Evolutionary conservation across 495 filamentous ascomycete genomes (phyloP).

Genomic region (Penicillium canescens): DNA sequence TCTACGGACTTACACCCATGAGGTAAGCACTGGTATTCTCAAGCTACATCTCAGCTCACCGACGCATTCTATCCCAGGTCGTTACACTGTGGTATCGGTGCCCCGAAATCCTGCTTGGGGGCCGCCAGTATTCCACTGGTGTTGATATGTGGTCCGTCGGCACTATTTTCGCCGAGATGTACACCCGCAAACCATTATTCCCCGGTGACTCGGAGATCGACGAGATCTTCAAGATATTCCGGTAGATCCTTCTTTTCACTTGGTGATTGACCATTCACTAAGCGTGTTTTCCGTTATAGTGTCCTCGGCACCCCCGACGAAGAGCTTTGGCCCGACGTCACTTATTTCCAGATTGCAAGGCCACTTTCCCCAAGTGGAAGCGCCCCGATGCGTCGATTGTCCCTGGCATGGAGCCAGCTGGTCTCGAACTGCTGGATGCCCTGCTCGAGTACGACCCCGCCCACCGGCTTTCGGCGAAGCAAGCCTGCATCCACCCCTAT

Average conservation of each 20-base stretch:
- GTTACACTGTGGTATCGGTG: slow-evolving; percentile 98
- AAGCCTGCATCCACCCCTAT: slow-evolving; percentile 89
- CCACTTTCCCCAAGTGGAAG: slow-evolving; percentile 93
- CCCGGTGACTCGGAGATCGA: slow-evolving; percentile 99
- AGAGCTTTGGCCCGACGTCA: slow-evolving; percentile 90
- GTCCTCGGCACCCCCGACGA: slow-evolving; percentile 91
- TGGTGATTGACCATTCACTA: too few species aligned
- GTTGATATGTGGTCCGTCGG: slow-evolving; percentile 99
- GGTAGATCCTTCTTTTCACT: too few species aligned
- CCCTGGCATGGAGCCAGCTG: slow-evolving; percentile 66
- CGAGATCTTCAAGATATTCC: slow-evolving; percentile 99
- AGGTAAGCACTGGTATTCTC: slow-evolving; percentile 57
- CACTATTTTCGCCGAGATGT: slow-evolving; percentile 99
- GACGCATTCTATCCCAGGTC: slow-evolving; percentile 59
- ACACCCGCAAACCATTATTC: slow-evolving; percentile 95
- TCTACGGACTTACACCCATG: slow-evolving; percentile 94
- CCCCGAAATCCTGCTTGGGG: slow-evolving; percentile 96
- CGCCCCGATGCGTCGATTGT: slow-evolving; percentile 66
- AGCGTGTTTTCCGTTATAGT: too few species aligned
- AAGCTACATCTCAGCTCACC: too few species aligned
- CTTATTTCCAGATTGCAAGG: slow-evolving; percentile 95
- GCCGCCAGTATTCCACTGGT: slow-evolving; percentile 95
- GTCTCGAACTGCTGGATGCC: slow-evolving; percentile 83
- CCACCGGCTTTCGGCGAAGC: slow-evolving; percentile 91
- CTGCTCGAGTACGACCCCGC: slow-evolving; percentile 96